phyloP scores from a whole-genome alignment of 2,329 filamentous ascomycete genomes.

The Botrytis sinoallii region DNA sequence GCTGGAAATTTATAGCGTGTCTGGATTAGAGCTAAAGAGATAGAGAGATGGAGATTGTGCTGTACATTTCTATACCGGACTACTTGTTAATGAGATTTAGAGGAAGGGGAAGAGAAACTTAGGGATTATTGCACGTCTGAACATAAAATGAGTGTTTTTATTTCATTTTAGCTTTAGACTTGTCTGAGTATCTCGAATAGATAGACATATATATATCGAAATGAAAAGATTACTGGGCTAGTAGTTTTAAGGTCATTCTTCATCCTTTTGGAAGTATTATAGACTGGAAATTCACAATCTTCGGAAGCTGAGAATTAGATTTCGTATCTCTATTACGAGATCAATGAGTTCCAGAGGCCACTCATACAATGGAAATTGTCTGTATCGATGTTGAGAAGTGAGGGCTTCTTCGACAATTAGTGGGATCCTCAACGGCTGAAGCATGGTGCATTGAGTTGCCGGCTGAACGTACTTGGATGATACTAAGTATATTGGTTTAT shows the following conservation, averaged over 20 bases:
- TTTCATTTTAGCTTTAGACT: background rate
- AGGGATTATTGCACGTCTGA: background rate
- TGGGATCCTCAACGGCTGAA: background rate
- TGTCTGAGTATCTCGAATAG: background rate
- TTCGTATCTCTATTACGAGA: background rate
- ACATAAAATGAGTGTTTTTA: fast-evolving
- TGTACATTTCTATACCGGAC: background rate
- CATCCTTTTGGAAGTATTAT: background rate
- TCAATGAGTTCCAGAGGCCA: background rate
- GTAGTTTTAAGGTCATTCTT: fast-evolving
- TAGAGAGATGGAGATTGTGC: background rate
- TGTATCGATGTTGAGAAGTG: background rate
- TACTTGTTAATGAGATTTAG: background rate
- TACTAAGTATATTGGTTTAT: background rate
- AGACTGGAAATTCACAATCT: background rate
- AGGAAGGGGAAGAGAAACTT: background rate
- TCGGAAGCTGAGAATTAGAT: background rate
- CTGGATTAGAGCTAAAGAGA: background rate
- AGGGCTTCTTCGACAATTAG: background rate
- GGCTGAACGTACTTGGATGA: background rate
- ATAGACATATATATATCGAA: background rate
- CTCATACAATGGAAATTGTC: background rate
- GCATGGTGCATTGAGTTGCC: background rate
- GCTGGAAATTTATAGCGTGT: background rate
- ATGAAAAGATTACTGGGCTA: fast-evolving